Evolutionary conservation across 257 asterid species (phyloP).

Genomic region (Buddleja alternifolia): DNA sequence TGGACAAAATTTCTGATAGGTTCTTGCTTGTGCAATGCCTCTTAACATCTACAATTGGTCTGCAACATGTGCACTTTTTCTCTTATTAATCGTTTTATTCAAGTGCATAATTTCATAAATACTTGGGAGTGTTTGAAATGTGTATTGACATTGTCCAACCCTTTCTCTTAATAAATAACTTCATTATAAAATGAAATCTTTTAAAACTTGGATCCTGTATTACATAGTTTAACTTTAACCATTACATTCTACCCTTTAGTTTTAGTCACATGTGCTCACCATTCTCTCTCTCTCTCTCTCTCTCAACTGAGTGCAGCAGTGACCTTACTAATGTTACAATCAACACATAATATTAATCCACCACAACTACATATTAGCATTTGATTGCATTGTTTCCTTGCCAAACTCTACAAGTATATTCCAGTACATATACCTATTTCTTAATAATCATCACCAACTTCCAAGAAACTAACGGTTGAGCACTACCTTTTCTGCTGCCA

Average conservation of each 20-base stretch:
- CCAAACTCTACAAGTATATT: no score
- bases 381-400: no score
- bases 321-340: no score
- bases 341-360: no score
- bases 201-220: not conserved
- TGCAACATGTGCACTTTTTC: conserved; percentile 1
- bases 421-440: no score
- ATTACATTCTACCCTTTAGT: conserved; percentile 2
- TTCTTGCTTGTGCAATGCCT: conserved; percentile 6
- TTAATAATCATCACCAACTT: no score
- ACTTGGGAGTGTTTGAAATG: not conserved
- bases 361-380: no score
- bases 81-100: conserved; percentile 3
- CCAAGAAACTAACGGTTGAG: no score
- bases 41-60: conserved; percentile 1
- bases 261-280: not conserved
- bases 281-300: not conserved
- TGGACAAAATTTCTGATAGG: conserved; percentile 6
- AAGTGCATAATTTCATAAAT: conserved; percentile 9
- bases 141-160: not conserved
- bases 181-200: conserved; percentile 2
- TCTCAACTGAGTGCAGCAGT: not conserved
- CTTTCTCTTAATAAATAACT: not conserved
- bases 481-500: no score
- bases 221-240: not conserved